Conservation (phyloP, 305 asterid species). For the Fraxinus ornus region DNA sequence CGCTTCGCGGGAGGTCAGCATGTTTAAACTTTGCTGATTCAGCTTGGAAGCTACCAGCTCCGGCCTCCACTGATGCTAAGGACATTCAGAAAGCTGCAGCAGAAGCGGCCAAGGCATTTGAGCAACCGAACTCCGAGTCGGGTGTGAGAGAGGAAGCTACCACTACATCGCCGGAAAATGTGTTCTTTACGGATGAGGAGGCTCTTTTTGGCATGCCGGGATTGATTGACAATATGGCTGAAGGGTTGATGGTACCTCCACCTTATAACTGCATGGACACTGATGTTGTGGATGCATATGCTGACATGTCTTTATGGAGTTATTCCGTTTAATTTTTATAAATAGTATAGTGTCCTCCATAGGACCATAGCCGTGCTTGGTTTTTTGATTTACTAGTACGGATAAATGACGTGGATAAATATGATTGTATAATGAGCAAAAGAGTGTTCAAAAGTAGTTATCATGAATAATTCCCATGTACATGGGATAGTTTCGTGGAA, state of each 20-base stretch:
- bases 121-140: background rate
- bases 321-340: constrained; percentile 25
- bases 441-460: background rate
- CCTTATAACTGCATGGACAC: constrained; percentile 20
- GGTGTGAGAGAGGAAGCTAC: background rate
- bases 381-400: background rate
- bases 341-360: background rate
- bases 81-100: constrained; percentile 47
- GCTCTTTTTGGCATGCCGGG: constrained; percentile 52
- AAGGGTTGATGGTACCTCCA: constrained; percentile 70
- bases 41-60: constrained; percentile 56
- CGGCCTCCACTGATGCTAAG: constrained; percentile 44
- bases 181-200: constrained; percentile 50
- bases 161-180: constrained; percentile 13
- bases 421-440: background rate
- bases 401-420: background rate
- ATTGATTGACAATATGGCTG: constrained; percentile 53
- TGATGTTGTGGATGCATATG: constrained; percentile 28
- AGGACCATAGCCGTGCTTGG: background rate
- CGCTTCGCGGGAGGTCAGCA: constrained; percentile 61
- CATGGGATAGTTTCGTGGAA: too few relatives aligned
- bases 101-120: constrained; percentile 40
- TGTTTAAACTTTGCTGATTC: constrained; percentile 77
- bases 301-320: constrained; percentile 56
- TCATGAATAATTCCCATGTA: too few relatives aligned